Percentiles rank a stretch among this genome's conserved stretches.
Conservation (phyloP, 192 early-diverging fungal genomes). For the Linnemannia schmuckeri region DNA sequence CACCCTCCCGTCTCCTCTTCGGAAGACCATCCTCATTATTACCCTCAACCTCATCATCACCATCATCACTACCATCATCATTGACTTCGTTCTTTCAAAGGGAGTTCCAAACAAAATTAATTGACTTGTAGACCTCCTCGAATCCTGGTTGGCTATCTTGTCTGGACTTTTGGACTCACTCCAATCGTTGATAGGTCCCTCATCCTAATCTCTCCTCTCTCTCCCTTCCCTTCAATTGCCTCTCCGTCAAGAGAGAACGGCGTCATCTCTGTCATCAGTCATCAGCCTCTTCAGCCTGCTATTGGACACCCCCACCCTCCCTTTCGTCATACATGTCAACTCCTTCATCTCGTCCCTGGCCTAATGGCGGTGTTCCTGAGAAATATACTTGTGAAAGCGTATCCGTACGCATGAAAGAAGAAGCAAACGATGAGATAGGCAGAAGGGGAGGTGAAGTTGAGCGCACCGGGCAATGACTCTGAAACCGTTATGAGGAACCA, state of each 20-base stretch:
- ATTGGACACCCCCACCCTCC: not conserved
- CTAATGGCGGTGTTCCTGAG: slow-evolving; percentile 4
- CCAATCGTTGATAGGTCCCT: too few species aligned
- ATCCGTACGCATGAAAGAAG: not conserved
- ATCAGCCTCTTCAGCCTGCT: not conserved
- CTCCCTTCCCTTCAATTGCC: not conserved
- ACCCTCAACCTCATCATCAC: not conserved
- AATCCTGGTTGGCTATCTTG: not conserved
- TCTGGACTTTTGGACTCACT: too few species aligned
- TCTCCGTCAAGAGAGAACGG: not conserved
- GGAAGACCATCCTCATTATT: too few species aligned
- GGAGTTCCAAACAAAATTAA: not conserved
- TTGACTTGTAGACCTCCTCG: not conserved
- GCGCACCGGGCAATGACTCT: slow-evolving; percentile 4
- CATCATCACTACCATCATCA: not conserved
- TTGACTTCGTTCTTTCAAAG: not conserved
- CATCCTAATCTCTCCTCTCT: not conserved
- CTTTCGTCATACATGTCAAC: not conserved
- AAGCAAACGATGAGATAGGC: not conserved
- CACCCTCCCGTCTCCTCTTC: too few species aligned
- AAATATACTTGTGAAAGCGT: slow-evolving; percentile 1
- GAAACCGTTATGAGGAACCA: not conserved
- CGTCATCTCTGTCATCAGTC: slow-evolving; percentile 4
- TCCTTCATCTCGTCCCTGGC: not conserved
- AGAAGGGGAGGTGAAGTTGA: not conserved